phyloP scores from a whole-genome alignment of 2,329 filamentous ascomycete genomes.

The Intubia oerlemansii region DNA sequence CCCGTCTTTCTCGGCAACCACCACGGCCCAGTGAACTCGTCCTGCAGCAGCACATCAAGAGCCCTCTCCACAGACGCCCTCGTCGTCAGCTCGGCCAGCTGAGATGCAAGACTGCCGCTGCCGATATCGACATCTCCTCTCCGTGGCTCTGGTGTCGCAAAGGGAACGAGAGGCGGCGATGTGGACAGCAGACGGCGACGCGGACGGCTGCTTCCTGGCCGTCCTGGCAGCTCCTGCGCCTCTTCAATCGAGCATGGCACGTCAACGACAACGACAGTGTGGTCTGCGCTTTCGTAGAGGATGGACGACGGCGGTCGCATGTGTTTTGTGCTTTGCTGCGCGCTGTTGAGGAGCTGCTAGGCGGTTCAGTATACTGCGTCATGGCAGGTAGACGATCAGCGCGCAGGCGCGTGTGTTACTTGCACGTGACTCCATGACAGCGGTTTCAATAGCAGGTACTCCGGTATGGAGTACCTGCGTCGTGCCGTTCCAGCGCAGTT shows the following conservation, averaged over 20 bases:
- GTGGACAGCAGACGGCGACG: slow-evolving; percentile 27
- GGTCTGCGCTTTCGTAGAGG: slow-evolving; percentile 29
- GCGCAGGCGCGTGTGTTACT: too few relatives aligned
- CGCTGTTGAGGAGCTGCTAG: too few relatives aligned
- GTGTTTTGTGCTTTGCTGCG: too few relatives aligned
- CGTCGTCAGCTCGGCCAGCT: slow-evolving; percentile 32
- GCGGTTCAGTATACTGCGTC: too few relatives aligned
- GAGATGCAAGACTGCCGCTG: slow-evolving; percentile 19
- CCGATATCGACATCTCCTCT: too few relatives aligned
- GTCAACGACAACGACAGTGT: slow-evolving; percentile 39
- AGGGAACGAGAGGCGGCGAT: slow-evolving; percentile 21
- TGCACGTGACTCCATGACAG: too few relatives aligned
- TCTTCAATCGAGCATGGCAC: slow-evolving; percentile 48
- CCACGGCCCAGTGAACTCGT: slow-evolving; percentile 20
- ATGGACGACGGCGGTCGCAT: slow-evolving; percentile 20
- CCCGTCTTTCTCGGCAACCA: slow-evolving; percentile 16
- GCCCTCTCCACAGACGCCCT: slow-evolving; percentile 23
- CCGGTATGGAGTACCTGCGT: too few relatives aligned
- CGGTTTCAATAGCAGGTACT: too few relatives aligned
- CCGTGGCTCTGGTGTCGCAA: slow-evolving; percentile 28
- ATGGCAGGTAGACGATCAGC: too few relatives aligned
- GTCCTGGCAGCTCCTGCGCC: slow-evolving; percentile 26
- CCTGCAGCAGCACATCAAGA: slow-evolving; percentile 15
- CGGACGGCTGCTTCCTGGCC: slow-evolving; percentile 10
- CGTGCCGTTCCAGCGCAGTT: too few relatives aligned